phyloP scores from a whole-genome alignment of 768 basidiomycete genomes.

The Paxillus ammoniavirescens region DNA sequence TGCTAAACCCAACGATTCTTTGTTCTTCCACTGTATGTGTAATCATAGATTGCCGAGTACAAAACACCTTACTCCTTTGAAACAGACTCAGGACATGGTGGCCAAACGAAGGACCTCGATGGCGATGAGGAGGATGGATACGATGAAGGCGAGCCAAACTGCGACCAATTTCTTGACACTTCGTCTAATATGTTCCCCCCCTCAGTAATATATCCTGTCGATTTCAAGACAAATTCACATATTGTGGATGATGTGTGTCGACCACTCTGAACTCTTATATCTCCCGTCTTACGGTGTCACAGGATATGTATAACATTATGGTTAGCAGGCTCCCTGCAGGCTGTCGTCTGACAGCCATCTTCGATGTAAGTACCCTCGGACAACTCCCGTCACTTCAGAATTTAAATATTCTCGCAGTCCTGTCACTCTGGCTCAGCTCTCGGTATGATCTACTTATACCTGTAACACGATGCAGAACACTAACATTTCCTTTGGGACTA shows the following conservation, averaged over 20 bases:
- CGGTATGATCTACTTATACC: constrained; percentile 41
- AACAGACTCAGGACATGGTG: constrained; percentile 66
- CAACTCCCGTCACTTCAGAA: not conserved
- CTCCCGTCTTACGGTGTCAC: constrained; percentile 3
- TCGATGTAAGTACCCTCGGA: constrained; percentile 55
- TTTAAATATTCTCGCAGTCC: constrained; percentile 42
- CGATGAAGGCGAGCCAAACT: constrained; percentile 62
- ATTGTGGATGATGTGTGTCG: constrained; percentile 88
- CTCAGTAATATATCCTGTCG: constrained; percentile 83
- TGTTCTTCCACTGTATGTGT: constrained; percentile 84
- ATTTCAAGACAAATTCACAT: constrained; percentile 62
- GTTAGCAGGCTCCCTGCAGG: constrained; percentile 79
- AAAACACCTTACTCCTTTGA: not conserved
- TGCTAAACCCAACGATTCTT: constrained; percentile 78
- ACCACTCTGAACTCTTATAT: not conserved
- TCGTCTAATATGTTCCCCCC: not conserved
- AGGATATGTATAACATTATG: constrained; percentile 79
- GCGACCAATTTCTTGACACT: constrained; percentile 5
- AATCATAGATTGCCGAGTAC: not conserved
- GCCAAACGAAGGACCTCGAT: constrained; percentile 66
- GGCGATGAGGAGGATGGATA: constrained; percentile 85
- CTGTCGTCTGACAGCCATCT: constrained; percentile 84
- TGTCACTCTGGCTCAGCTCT: constrained; percentile 91
- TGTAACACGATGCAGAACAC: not conserved
- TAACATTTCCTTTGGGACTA: not conserved